A percentile compares a stretch with the other conserved stretches of the same genome.
Conservation (phyloP, 495 filamentous ascomycete species). For the Amphirosellinia nigrospora region DNA sequence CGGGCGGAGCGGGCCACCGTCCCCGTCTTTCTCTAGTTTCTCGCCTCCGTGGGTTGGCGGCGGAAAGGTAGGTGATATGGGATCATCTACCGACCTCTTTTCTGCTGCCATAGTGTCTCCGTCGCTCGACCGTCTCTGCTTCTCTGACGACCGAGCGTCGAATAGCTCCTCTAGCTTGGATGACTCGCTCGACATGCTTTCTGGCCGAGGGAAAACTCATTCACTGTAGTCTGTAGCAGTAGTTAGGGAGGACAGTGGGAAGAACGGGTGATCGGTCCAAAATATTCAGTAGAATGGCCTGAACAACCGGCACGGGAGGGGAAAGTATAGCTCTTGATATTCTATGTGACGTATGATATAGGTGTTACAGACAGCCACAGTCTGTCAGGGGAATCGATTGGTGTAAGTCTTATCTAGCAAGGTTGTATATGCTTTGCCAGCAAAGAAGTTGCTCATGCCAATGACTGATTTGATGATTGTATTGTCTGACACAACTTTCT, state of each 20-base stretch:
- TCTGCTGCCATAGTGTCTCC: conserved; percentile 6
- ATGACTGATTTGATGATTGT: neutral
- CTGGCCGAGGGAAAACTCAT: neutral
- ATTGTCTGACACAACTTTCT: neutral
- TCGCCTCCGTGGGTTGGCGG: neutral
- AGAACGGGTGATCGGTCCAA: neutral
- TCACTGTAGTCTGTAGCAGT: neutral
- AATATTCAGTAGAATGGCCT: neutral
- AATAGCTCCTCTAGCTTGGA: conserved; percentile 15
- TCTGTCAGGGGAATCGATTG: neutral
- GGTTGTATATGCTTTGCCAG: neutral
- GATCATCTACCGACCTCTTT: conserved; percentile 13
- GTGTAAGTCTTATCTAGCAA: neutral
- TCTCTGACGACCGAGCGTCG: neutral
- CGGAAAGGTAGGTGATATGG: neutral
- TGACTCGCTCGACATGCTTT: conserved; percentile 12
- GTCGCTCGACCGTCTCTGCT: conserved; percentile 5
- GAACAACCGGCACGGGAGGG: neutral
- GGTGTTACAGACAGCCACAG: neutral
- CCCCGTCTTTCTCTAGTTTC: conserved; percentile 28
- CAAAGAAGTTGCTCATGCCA: neutral
- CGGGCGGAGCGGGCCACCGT: conserved; percentile 22
- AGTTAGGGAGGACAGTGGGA: neutral
- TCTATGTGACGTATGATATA: neutral
- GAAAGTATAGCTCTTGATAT: neutral